These are phyloP conservation scores for Solanum gracilifrons DNA, from an alignment of 257 asterid species.

Conservation along the genomic window DNA sequence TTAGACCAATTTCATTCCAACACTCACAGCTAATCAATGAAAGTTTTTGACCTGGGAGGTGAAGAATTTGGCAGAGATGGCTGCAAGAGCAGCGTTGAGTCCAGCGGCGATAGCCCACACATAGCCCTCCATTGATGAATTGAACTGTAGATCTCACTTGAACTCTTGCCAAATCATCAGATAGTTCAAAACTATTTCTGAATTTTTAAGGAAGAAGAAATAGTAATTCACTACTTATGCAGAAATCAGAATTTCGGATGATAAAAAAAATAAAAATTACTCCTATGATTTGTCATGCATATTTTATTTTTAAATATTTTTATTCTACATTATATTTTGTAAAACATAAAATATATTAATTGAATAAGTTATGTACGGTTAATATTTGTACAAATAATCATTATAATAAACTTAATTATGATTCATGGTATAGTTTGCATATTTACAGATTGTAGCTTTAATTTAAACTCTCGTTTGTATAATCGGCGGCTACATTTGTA, in stretches of 20 bases:
- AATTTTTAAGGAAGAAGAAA: background rate
- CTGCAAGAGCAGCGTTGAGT: conserved; percentile 81
- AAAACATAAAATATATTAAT: no score
- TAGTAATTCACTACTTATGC: background rate
- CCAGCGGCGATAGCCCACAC: conserved; percentile 84
- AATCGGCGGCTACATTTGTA: no score
- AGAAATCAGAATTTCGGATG: background rate
- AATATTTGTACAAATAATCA: no score
- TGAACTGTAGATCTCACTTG: background rate
- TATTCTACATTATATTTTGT: background rate
- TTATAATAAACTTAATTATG: no score
- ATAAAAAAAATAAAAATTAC: background rate
- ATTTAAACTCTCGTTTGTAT: no score
- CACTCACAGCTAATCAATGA: background rate
- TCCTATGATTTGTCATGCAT: background rate
- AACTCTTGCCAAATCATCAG: background rate
- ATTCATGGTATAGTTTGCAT: no score
- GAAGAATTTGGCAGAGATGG: conserved; percentile 78
- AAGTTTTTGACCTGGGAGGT: conserved; percentile 36
- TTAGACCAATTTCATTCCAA: background rate
- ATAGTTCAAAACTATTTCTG: background rate
- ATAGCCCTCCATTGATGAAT: conserved; percentile 38
- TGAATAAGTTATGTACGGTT: no score
- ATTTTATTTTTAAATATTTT: background rate
- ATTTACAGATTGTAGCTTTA: no score